phyloP scores from a whole-genome alignment of 176 grass and related monocot species.

The Themeda triandra region DNA sequence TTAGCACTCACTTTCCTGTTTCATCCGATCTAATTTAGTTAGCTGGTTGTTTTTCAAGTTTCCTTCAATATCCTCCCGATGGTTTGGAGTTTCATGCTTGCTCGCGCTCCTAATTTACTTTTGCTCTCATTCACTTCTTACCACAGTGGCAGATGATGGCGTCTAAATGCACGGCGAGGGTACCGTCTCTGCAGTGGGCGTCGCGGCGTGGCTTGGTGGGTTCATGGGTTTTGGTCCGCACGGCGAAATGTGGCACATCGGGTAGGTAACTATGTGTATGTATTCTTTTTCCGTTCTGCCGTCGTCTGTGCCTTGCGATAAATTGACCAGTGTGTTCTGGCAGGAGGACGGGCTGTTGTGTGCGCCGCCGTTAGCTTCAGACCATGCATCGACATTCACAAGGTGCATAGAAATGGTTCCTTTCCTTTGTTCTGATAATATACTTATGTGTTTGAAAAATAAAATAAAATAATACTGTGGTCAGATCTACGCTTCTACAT shows the following conservation, averaged over 20 bases:
- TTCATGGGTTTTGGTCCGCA: neutral
- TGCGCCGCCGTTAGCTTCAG: conserved; percentile 55
- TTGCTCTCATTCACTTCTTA: neutral
- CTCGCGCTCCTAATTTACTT: neutral
- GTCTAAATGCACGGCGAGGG: conserved; percentile 16
- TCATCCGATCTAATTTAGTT: too few relatives aligned
- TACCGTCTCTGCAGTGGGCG: neutral
- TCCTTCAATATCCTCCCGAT: too few relatives aligned
- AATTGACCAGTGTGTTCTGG: conserved; percentile 11
- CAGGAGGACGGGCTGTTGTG: conserved; percentile 15
- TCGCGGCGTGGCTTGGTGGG: neutral
- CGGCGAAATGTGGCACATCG: neutral
- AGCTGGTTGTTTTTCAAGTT: too few relatives aligned
- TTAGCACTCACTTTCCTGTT: too few relatives aligned
- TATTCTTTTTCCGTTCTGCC: neutral
- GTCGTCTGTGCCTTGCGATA: neutral
- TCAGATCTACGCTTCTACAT: conserved; percentile 16
- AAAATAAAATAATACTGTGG: neutral
- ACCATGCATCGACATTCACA: conserved; percentile 93
- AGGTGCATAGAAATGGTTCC: conserved; percentile 42
- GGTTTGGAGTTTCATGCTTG: too few relatives aligned
- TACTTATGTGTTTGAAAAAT: neutral
- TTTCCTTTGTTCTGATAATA: neutral
- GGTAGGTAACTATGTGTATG: conserved; percentile 39
- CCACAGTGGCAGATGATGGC: conserved; percentile 15